Evolutionary conservation across 2,329 filamentous ascomycete genomes (phyloP), one percentile per base, ranked within the genome.

Genomic region (Beauveria sp.): DNA sequence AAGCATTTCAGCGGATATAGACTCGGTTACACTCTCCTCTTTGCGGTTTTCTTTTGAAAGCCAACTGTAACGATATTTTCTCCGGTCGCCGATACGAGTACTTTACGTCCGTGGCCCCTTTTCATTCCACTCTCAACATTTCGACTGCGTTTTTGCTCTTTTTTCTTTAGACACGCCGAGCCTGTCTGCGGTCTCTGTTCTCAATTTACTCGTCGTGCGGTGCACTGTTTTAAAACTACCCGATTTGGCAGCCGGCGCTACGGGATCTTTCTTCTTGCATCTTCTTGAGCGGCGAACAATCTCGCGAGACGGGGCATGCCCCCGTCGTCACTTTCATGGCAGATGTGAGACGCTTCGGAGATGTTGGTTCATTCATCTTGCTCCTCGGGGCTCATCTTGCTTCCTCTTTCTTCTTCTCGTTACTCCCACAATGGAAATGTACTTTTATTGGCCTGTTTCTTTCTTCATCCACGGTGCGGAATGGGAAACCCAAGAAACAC

Each of bases 1-100:
- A 18, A 40, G 53, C 59, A 56, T 51, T 50, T 56, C 41, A 61
- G 50, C 53, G 56, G 55, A 47, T 63, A 59, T 59, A 63, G 59
- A 55, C 48, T 61, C 34, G 48, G 51, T 54, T 59, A 46, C 41
- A 55, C 51, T 61, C 58, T 61, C 58, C 58, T 41, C 51, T 62
- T 63, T 34, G 47, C 52, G 34, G 53, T 22, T 37, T 57, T 34
- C 26, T n/a, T 37, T 41, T 26, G 20, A 26, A 20, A 43, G 22
- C 26, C 40, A 20, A 41, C 30, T 61, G 53, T 51, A 34, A 50
- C 37, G 34, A 59, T 50, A 37, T 53, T 56, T 47, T 56, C 47
- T 16, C 10, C 6, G 20, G 41, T 28, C 12, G 46, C 24, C 26
- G 28, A 55, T 34, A 28, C 5, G 48, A 12, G n/a, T 47, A 46